Evolutionary conservation across 352 stramenopile species (phyloP).

Genomic region (Pythium catenulatum): DNA sequence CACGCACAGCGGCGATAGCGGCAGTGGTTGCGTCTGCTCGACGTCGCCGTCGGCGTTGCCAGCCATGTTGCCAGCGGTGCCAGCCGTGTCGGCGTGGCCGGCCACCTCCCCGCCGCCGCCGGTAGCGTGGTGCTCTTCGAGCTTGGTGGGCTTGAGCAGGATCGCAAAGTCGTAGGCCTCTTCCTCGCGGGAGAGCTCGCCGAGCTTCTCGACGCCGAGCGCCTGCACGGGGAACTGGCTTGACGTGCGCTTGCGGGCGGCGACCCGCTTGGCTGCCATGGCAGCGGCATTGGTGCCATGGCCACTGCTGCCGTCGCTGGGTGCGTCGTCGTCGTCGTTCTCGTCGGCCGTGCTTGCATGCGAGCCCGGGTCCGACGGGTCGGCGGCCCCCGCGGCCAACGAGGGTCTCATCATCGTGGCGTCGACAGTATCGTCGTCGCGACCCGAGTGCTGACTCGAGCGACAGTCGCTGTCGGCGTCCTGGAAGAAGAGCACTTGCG

Average conservation of each 20-base stretch:
- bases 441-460: conserved; percentile 7
- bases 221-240: too few species aligned
- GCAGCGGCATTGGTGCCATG: too few species aligned
- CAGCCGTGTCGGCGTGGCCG: conserved; percentile 32
- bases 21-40: too few species aligned
- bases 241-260: background rate
- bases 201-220: conserved; percentile 65
- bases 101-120: conserved; percentile 35
- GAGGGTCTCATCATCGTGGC: too few species aligned
- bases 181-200: conserved; percentile 82
- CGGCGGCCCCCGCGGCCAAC: background rate
- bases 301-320: too few species aligned
- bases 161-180: conserved; percentile 93
- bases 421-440: background rate
- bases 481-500: conserved; percentile 54
- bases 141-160: conserved; percentile 84
- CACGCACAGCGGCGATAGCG: background rate
- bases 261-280: too few species aligned
- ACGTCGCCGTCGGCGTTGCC: too few species aligned
- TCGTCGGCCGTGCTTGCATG: conserved; percentile 1
- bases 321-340: background rate
- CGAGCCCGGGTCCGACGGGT: background rate
- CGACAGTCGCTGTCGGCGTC: conserved; percentile 49
- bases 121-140: conserved; percentile 79
- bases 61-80: background rate